Evolutionary conservation across 1,139 yeast species (phyloP), one percentile per base, ranked within the genome.

Genomic region (Scheffersomyces lignicola): DNA sequence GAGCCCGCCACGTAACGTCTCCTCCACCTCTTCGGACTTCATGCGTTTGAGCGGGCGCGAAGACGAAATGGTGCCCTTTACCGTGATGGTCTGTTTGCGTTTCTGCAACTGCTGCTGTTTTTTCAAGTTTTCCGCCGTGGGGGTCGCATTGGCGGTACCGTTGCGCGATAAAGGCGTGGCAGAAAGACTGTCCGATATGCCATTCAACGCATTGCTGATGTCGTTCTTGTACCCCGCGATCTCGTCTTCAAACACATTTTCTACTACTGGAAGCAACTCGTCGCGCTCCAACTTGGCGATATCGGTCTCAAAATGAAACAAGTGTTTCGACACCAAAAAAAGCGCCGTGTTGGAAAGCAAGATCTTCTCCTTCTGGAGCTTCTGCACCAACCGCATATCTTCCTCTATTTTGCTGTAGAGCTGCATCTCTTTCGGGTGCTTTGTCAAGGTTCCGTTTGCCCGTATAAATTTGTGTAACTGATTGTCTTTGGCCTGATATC

Each of bases 401-500:
- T 83, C 83, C 31, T 78, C 75, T 5, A 92, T 83, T 49, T 83
- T 83, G 25, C 76, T 70, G 48, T 76, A 75, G 8, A 85, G 54
- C 43, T 76, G 83, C 29, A 68, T 78, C 52, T 92, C 98, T 47
- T 88, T 86, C 2, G 97, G 95, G 56, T 85, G 85, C 45, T 80
- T 85, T 2, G 83, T 74, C 31, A 84, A 60, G 0, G 96, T 83
- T 0, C 97, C 97, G 60, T 88, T 81, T 33, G 88, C 82, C 45
- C 83, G 77, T 40, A 89, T 85, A 55, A 80, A 83, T 56, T 88
- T 89, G 54, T 87, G 96, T 36, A 92, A 65, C 48, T 82, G 87
- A 14, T 76, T 69, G 53, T 92, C 98, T 42, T 85, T 76, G 38
- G 79, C 79, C 49, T 77, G 81, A 44, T 81, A 77, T 48, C 84